These are phyloP conservation scores for Globisporangium mamillatum DNA, from an alignment of 352 stramenopile genomes.

Conservation along the genomic window DNA sequence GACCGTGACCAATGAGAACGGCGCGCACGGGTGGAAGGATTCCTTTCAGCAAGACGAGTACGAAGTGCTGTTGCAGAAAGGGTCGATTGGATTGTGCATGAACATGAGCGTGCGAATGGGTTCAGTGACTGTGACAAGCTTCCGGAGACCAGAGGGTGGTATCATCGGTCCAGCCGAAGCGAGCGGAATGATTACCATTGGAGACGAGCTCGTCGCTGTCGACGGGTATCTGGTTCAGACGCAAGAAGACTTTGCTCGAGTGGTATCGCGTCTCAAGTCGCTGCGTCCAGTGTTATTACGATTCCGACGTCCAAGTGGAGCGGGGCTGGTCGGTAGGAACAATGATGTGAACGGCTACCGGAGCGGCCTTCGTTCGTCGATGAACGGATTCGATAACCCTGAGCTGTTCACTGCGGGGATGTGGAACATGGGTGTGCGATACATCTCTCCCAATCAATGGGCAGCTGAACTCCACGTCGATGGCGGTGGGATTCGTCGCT, in stretches of 20 bases:
- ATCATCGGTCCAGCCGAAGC: constrained; percentile 81
- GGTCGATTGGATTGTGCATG: constrained; percentile 85
- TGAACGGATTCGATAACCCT: constrained; percentile 65
- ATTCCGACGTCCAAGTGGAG: constrained; percentile 60
- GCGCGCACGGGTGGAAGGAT: constrained; percentile 64
- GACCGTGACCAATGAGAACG: constrained; percentile 34
- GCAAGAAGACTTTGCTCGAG: constrained; percentile 79
- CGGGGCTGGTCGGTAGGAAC: constrained; percentile 33
- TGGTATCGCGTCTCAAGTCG: constrained; percentile 82
- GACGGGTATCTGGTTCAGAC: constrained; percentile 74
- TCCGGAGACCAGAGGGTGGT: constrained; percentile 65
- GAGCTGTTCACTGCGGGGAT: constrained; percentile 76
- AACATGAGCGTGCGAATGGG: constrained; percentile 87
- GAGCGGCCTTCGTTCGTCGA: constrained; percentile 60
- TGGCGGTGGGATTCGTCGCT: constrained; percentile 69
- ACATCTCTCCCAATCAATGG: constrained; percentile 73
- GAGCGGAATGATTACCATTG: constrained; percentile 72
- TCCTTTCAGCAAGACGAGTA: constrained; percentile 73
- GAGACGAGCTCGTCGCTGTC: constrained; percentile 81
- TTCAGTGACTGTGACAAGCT: constrained; percentile 80
- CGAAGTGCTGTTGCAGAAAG: constrained; percentile 85
- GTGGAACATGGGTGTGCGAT: constrained; percentile 83
- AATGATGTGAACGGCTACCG: constrained; percentile 52
- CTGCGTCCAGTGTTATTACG: constrained; percentile 72
- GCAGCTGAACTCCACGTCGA: constrained; percentile 81